These are phyloP conservation scores for Salix udensis DNA, from an alignment of 345 rosid species.

Conservation along the genomic window DNA sequence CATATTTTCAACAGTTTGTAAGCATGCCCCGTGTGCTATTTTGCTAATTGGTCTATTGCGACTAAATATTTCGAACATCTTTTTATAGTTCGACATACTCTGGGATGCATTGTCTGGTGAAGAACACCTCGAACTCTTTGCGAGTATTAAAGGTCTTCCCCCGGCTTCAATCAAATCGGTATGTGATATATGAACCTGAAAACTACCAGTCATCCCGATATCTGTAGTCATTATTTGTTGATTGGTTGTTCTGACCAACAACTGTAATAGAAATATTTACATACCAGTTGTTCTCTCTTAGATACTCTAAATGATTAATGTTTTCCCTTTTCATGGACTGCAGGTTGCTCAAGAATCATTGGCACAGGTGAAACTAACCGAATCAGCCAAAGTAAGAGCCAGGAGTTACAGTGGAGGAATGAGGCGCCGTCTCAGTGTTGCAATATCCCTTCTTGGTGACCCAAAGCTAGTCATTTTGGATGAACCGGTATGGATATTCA, in stretches of 20 bases:
- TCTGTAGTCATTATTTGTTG: not conserved
- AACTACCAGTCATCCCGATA: not conserved
- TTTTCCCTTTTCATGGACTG: not conserved
- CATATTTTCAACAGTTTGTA: not conserved
- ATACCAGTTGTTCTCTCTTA: too few relatives aligned
- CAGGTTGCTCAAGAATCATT: slow-evolving; percentile 65
- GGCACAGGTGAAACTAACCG: slow-evolving; percentile 66
- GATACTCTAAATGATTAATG: too few relatives aligned
- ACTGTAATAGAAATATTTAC: too few relatives aligned
- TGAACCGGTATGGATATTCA: slow-evolving; percentile 56
- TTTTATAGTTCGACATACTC: slow-evolving; percentile 73
- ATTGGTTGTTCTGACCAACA: not conserved
- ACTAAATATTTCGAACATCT: slow-evolving; percentile 9
- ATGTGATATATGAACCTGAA: slow-evolving; percentile 17
- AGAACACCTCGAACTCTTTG: slow-evolving; percentile 83
- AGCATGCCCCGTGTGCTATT: slow-evolving; percentile 4
- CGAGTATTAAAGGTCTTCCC: slow-evolving; percentile 72
- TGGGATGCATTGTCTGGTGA: slow-evolving; percentile 85
- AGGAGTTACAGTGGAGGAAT: slow-evolving; percentile 96
- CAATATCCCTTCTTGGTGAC: slow-evolving; percentile 78
- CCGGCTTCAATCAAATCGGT: slow-evolving; percentile 57
- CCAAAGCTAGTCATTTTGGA: slow-evolving; percentile 84
- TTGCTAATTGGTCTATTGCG: not conserved
- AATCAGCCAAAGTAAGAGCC: slow-evolving; percentile 63
- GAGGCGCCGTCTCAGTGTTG: slow-evolving; percentile 94